Evolutionary conservation across 2,329 filamentous ascomycete species (phyloP), one percentile per base, ranked within the genome.

Genomic region (Talaromyces verruculosus): DNA sequence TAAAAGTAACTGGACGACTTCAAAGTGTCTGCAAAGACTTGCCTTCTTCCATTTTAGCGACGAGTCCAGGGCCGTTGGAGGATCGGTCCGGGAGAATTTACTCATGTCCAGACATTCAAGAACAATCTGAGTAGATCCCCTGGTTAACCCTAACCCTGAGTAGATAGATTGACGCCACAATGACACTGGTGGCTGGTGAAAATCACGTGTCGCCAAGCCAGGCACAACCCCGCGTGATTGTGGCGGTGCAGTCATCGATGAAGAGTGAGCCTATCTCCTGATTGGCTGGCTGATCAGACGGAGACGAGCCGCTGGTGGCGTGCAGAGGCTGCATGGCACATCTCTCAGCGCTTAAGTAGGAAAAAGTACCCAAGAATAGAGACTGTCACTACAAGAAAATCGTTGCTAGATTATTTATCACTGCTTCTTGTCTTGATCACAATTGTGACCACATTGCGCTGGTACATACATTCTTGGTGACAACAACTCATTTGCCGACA

Each of bases 301-400:
- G 28, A 63, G 37, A 47, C 49, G 49, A 64, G 51, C 61, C 61
- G 61, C 61, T 37, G 61, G 61, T 64, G 61, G 61, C 61, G 61
- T 63, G 61, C 61, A 39, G 13, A 13, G 49, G 25, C 49, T 53
- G 49, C 49, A 53, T 33, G 49, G 28, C 53, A 57, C 53, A 39
- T 39, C 33, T 22, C 53, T 22, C 35, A 33, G 49, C 61, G 37
- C 62, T 35, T 47, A 53, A 43, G 10, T 22, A 53, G 39, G 8
- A 3, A 58, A 47, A 58, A 28, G 47, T 57, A 45, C 53, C 53
- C 53, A 57, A 39, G 53, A 37, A 57, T 57, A 57, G 53, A 57
- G 11, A n/a, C n/a, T 3, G 13, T 13, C n/a, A 39, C 15, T 11
- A 5, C n/a, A 25, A 37, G 5, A 37, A 37, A 1, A 8, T 22